Conservation (phyloP, 176 grass and related monocot species). For the Secale cereale region DNA sequence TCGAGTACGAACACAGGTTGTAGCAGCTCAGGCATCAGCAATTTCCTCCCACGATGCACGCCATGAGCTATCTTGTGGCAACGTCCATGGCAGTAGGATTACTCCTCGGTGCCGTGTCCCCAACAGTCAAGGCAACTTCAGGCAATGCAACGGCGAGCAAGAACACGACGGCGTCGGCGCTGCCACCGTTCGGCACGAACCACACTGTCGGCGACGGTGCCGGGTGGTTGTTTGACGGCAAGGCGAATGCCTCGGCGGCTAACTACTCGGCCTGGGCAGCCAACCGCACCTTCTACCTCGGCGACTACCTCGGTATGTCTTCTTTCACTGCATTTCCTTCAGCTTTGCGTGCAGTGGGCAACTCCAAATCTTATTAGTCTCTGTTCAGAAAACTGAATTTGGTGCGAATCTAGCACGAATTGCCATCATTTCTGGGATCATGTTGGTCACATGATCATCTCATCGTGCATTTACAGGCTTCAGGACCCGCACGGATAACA, state of each 20-base stretch:
- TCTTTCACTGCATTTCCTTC: background rate
- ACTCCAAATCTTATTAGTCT: background rate
- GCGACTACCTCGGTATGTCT: constrained; percentile 69
- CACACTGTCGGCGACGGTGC: constrained; percentile 58
- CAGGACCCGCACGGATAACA: constrained; percentile 42
- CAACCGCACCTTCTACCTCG: constrained; percentile 64
- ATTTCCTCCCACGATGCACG: background rate
- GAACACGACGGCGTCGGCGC: background rate
- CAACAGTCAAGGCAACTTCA: background rate
- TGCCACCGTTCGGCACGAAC: constrained; percentile 38
- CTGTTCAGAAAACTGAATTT: background rate
- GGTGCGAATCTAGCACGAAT: background rate
- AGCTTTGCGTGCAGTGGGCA: background rate
- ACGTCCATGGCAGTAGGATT: background rate
- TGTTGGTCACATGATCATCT: background rate
- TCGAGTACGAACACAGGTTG: background rate
- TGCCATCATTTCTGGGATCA: background rate
- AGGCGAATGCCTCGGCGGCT: constrained; percentile 39
- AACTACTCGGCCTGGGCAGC: constrained; percentile 73
- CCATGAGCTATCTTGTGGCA: background rate
- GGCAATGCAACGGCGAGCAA: background rate
- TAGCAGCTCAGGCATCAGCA: background rate
- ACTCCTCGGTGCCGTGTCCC: background rate
- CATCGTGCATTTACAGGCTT: constrained; percentile 22
- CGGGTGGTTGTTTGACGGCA: constrained; percentile 70